Conservation (phyloP, 2,329 filamentous ascomycete genomes). For the Akanthomyces lecanii region DNA sequence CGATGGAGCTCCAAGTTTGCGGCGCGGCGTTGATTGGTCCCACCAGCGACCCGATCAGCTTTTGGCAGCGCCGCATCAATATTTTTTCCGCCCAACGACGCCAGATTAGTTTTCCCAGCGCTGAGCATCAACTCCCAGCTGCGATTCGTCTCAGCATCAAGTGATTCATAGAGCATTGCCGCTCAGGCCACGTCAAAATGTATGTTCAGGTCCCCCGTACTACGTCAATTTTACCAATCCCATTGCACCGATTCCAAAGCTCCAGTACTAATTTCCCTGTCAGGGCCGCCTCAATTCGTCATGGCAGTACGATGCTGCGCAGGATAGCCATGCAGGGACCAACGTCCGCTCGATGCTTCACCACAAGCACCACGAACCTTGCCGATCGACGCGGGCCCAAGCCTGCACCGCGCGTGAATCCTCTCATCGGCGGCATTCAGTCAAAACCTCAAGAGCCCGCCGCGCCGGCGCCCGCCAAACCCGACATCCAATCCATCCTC, state of each 20-base stretch:
- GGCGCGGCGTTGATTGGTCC: slow-evolving; percentile 20
- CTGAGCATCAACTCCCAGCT: background rate
- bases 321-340: background rate
- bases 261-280: background rate
- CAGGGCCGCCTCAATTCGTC: slow-evolving; percentile 16
- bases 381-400: slow-evolving; percentile 11
- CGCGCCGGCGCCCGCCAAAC: background rate
- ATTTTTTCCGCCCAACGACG: slow-evolving; percentile 11
- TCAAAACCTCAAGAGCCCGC: background rate
- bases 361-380: slow-evolving; percentile 3
- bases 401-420: slow-evolving; percentile 10
- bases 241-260: background rate
- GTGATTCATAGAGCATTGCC: slow-evolving; percentile 1
- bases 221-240: background rate
- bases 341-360: slow-evolving; percentile 1
- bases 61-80: slow-evolving; percentile 11
- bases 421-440: slow-evolving; percentile 13
- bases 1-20: slow-evolving; percentile 18
- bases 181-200: slow-evolving; percentile 7
- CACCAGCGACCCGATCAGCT: slow-evolving; percentile 1
- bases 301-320: slow-evolving; percentile 11
- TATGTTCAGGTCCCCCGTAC: background rate
- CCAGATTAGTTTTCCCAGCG: slow-evolving; percentile 10
- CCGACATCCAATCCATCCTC: slow-evolving; percentile 20
- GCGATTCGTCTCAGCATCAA: background rate